A percentile compares a stretch with the other conserved stretches of the same genome.
Conservation (phyloP, 441 rosid genomes). For the Erysimum cheiri region DNA sequence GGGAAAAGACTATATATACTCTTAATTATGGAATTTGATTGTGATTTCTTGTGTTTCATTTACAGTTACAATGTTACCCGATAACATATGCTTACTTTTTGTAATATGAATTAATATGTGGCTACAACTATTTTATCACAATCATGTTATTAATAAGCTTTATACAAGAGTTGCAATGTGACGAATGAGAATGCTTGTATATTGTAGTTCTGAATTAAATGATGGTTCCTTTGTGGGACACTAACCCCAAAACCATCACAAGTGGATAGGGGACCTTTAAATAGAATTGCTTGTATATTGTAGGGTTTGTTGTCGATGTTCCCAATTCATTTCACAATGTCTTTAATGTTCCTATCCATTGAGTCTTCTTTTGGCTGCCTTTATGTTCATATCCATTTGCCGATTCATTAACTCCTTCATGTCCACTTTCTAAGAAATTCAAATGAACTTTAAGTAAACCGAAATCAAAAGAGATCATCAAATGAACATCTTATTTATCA, state of each 20-base stretch:
- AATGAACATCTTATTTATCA: too few species aligned
- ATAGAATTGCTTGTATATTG: background rate
- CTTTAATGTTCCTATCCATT: slow-evolving; percentile 21
- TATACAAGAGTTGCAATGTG: background rate
- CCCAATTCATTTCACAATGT: slow-evolving; percentile 22
- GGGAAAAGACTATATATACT: too few species aligned
- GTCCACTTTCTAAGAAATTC: slow-evolving; percentile 11
- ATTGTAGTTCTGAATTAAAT: slow-evolving; percentile 6
- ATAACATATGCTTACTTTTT: background rate
- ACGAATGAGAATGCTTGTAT: slow-evolving; percentile 2
- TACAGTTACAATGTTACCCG: background rate
- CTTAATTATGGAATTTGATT: too few species aligned
- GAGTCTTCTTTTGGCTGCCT: background rate
- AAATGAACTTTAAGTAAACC: background rate
- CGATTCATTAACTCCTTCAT: background rate
- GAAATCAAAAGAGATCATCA: background rate
- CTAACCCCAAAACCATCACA: slow-evolving; percentile 16
- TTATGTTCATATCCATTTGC: slow-evolving; percentile 9
- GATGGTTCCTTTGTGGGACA: slow-evolving; percentile 28
- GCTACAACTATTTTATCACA: background rate
- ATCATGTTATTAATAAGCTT: background rate
- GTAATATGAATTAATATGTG: background rate
- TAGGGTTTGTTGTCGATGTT: slow-evolving; percentile 19
- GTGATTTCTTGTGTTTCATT: background rate
- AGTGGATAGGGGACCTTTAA: slow-evolving; percentile 30